Evolutionary conservation across 2,329 filamentous ascomycete species (phyloP).

Genomic region (Beauveria varroae): DNA sequence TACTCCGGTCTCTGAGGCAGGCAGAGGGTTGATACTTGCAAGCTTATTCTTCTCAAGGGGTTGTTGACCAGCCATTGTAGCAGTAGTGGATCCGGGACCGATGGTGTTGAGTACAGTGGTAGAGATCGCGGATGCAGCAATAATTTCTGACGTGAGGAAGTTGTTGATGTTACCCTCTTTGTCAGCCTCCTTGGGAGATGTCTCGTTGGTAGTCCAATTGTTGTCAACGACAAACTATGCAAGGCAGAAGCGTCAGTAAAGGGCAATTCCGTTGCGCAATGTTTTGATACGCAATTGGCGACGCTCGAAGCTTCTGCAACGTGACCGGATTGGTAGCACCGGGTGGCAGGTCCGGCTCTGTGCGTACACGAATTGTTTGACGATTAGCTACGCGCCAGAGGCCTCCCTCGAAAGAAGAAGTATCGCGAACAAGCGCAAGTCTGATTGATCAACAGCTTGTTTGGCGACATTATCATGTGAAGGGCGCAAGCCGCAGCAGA

Average conservation of each 20-base stretch:
- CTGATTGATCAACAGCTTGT: background rate
- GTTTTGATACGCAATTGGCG: background rate
- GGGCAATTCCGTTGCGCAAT: background rate
- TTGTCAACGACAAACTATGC: conserved; percentile 89
- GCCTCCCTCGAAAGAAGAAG: background rate
- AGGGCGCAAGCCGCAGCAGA: background rate
- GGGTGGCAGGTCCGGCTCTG: background rate
- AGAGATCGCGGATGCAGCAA: conserved; percentile 42
- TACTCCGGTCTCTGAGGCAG: conserved; percentile 54
- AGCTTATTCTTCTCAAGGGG: conserved; percentile 49
- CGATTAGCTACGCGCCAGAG: background rate
- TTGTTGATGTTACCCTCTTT: conserved; percentile 85
- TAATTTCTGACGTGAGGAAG: conserved; percentile 70
- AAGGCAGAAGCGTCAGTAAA: background rate
- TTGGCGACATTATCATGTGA: background rate
- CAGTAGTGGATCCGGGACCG: conserved; percentile 64
- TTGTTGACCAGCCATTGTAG: conserved; percentile 51
- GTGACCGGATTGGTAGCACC: background rate
- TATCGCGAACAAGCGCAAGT: background rate
- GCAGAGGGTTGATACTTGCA: conserved; percentile 54
- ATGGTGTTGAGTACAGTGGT: conserved; percentile 55
- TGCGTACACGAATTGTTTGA: background rate
- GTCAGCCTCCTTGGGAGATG: conserved; percentile 76
- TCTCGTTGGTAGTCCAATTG: conserved; percentile 77
- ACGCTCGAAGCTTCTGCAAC: background rate